Base-by-base conservation (phyloP, 805 yeast genomes). In the Hanseniaspora meyeri region DNA sequence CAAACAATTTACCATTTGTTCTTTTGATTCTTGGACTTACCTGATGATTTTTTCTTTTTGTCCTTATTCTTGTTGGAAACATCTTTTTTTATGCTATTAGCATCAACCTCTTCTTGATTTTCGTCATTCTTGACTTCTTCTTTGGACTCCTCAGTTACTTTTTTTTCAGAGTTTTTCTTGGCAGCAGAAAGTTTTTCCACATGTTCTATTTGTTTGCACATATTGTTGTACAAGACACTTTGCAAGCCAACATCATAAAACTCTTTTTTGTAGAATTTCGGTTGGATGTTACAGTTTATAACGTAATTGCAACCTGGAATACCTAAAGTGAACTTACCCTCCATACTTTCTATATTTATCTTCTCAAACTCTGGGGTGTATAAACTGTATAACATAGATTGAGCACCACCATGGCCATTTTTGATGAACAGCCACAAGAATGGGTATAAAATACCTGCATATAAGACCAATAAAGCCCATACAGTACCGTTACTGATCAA, bases 371-470 rank as follows among this genome's bases (percentile, higher is more conserved):
- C 81, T 0, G 96, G 96, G 8, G 85, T 78, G 74, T 75, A 77
- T 49, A 86, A 64, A 0, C 87, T 86, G 70, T 77, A 83, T 46
- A 88, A 63, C 34, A 85, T 64, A 31, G 87, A 79, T 69, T 93
- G 96, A 34, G 87, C 84, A 5, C 97, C 99, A 60, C 83, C 82
- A 39, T 68, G 68, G 12, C 89, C 77, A 32, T 85, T 80, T 69
- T 89, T 91, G 55, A 90, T 74, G 51, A 90, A 74, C 17, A 93
- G 63, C 83, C 88, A 91, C 77, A 88, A 80, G 0, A 93, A 51
- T 10, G 98, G 98, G 72, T 83, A 86, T 45, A 84, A 57, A 2
- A 89, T 8, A 34, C 89, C 59, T 29, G 68, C 63, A 55, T 69
- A 69, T 64, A 91, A 82, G 0, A 87, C 10, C 4, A 89, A 59